These are phyloP conservation scores for Parietichytrium sp. DNA, from an alignment of 108 stramenopile genomes.

Conservation along the genomic window DNA sequence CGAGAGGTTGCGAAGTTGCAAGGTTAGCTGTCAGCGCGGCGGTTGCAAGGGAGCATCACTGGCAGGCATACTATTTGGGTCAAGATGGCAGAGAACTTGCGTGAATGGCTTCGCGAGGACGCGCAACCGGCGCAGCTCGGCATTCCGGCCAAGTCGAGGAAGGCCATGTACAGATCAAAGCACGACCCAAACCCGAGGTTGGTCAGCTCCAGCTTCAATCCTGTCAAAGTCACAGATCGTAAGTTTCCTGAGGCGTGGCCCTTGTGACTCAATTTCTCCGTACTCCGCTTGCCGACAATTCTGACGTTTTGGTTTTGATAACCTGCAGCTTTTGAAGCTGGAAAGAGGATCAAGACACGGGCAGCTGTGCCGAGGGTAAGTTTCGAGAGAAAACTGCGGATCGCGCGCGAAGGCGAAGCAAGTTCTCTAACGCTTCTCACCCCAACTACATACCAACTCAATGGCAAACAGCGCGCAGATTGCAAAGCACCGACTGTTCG, in stretches of 20 bases:
- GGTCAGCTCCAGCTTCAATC: conserved; percentile 64
- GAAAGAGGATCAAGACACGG: conserved; percentile 56
- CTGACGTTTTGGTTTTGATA: not conserved
- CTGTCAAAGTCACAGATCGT: not conserved
- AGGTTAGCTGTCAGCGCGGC: no score
- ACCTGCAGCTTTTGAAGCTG: not conserved
- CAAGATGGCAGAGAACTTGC: conserved; percentile 4
- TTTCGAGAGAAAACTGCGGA: conserved; percentile 52
- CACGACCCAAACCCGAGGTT: conserved; percentile 62
- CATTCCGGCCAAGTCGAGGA: no score
- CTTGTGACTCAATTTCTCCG: not conserved
- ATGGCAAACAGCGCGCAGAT: conserved; percentile 42
- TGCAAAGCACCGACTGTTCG: conserved; percentile 51
- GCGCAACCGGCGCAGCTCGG: not conserved
- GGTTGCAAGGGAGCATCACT: no score
- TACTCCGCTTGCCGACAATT: no score
- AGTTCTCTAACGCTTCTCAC: no score
- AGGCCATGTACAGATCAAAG: conserved; percentile 62
- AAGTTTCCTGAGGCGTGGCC: no score
- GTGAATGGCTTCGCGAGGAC: not conserved
- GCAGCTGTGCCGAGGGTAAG: conserved; percentile 59
- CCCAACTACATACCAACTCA: no score
- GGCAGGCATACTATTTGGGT: not conserved
- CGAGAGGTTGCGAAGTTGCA: no score
- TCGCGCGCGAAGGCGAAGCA: conserved; percentile 28